Evolutionary conservation across 2,329 filamentous ascomycete species (phyloP), one percentile per base, ranked within the genome.

Genomic region (Xylariaceae sp.): DNA sequence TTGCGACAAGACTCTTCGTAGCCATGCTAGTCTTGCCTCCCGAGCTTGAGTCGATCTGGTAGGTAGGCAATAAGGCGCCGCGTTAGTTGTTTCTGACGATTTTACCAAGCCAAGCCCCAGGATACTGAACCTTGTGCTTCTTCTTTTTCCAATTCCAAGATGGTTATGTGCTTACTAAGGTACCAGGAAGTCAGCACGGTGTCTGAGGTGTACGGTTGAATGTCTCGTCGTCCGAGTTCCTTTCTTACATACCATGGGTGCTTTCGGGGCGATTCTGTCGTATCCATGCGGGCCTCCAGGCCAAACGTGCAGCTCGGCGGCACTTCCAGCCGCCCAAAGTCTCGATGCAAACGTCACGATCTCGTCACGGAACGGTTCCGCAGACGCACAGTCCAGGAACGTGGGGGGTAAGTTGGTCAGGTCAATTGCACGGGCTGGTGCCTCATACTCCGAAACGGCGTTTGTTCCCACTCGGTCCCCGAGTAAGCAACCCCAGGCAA

Each of bases 251-350:
- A 27, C 22, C 44, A 65, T 62, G 35, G 61, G 57, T 17, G 62
- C 61, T 14, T 49, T 55, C 14, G 63, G 62, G 31, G 57, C 58
- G 47, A 64, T 60, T 38, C 61, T 58, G 44, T 68, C 65, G 27
- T 66, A 68, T 17, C 63, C 64, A 48, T 68, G 65, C 27, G 60
- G 63, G 2, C 59, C 60, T 18, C 65, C 66, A 10, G 62, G 60
- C 63, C 65, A 68, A 42, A 69, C 61, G 52, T 69, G 68, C 42
- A 70, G 54, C 44, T 71, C 67, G 35, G 61, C 60, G 39, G 60
- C 56, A 5, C 66, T 62, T 6, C 67, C 67, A 6, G 47, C 54
- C n/a, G 60, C 60, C 63, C 62, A 66, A n/a, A 70, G 54, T 40
- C 60, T 65, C 11, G 57, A 56, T 19, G 67, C 67, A 54, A 65